Conservation (phyloP, 805 yeast species). For the Sugiyamaella boreocaroliniensis region DNA sequence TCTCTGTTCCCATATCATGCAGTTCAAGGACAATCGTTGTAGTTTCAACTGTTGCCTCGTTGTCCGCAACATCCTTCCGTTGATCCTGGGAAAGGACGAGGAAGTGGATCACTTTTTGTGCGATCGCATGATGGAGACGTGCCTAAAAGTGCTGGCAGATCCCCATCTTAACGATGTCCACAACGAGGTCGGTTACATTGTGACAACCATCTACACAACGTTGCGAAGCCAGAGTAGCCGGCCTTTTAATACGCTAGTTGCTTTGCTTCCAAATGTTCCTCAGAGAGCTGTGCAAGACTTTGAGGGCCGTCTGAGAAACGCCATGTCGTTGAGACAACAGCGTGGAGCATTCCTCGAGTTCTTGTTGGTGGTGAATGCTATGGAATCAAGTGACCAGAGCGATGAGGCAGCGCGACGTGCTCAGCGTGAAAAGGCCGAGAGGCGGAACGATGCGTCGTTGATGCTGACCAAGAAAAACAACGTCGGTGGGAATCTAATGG, state of each 20-base stretch:
- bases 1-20: slow-evolving; percentile 66
- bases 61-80: slow-evolving; percentile 64
- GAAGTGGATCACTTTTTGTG: slow-evolving; percentile 68
- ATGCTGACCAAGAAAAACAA: slow-evolving; percentile 17
- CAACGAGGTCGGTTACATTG: slow-evolving; percentile 83
- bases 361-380: slow-evolving; percentile 52
- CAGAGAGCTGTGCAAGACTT: slow-evolving; percentile 54
- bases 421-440: slow-evolving; percentile 16
- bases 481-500: slow-evolving; percentile 22
- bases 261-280: slow-evolving; percentile 42
- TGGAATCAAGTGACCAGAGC: slow-evolving; percentile 28
- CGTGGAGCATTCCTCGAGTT: slow-evolving; percentile 72
- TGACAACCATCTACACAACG: slow-evolving; percentile 71
- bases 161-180: slow-evolving; percentile 80
- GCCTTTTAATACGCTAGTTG: slow-evolving; percentile 56
- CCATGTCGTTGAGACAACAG: slow-evolving; percentile 68
- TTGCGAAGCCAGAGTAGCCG: slow-evolving; percentile 61
- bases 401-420: slow-evolving; percentile 39
- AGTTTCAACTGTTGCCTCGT: slow-evolving; percentile 84
- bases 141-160: slow-evolving; percentile 61
- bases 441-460: slow-evolving; percentile 5
- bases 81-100: slow-evolving; percentile 59
- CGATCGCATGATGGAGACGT: slow-evolving; percentile 60
- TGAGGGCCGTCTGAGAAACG: slow-evolving; percentile 54
- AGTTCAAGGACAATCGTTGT: slow-evolving; percentile 85